Percentiles rank a stretch among this genome's conserved stretches.
phyloP scores from a whole-genome alignment of 2,329 filamentous ascomycete species.

The Pezicula carpinea region DNA sequence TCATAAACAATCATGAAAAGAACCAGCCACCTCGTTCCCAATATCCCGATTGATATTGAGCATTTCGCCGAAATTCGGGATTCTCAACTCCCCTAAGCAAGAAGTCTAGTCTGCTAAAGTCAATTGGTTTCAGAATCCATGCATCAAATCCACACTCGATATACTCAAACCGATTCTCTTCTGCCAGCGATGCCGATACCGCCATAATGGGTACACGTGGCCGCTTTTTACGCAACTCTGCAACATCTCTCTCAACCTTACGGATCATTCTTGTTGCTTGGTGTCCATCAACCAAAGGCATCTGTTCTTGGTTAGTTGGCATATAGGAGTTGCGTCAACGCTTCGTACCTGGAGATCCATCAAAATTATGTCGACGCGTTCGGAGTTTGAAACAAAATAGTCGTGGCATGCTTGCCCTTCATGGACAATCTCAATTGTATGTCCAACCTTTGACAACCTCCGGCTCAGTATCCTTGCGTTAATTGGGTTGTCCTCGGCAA shows the following conservation, averaged over 20 bases:
- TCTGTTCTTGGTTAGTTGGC: conserved; percentile 9
- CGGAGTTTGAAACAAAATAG: conserved; percentile 54
- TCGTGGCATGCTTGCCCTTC: conserved; percentile 76
- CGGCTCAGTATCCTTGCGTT: conserved; percentile 76
- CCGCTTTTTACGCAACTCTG: not conserved
- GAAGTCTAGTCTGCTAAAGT: conserved; percentile 17
- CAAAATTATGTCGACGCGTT: conserved; percentile 18
- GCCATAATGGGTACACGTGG: conserved; percentile 19
- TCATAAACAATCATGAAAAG: conserved; percentile 6
- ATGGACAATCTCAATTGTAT: conserved; percentile 65
- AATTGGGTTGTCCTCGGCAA: conserved; percentile 78
- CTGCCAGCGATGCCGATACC: conserved; percentile 15
- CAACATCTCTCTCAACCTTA: conserved; percentile 13
- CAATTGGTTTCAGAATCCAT: conserved; percentile 21
- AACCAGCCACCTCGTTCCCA: conserved; percentile 23
- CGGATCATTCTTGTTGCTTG: conserved; percentile 22
- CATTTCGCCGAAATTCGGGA: conserved; percentile 5
- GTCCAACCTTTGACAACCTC: conserved; percentile 68
- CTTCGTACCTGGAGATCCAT: conserved; percentile 21
- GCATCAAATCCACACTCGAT: conserved; percentile 21
- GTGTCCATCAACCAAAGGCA: conserved; percentile 20
- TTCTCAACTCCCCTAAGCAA: conserved; percentile 14
- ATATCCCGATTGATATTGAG: conserved; percentile 13
- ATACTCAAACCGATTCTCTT: conserved; percentile 20
- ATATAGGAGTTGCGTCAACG: not conserved